Base-by-base conservation (phyloP, 495 filamentous ascomycete genomes). In the Hyaloscypha bicolor region DNA sequence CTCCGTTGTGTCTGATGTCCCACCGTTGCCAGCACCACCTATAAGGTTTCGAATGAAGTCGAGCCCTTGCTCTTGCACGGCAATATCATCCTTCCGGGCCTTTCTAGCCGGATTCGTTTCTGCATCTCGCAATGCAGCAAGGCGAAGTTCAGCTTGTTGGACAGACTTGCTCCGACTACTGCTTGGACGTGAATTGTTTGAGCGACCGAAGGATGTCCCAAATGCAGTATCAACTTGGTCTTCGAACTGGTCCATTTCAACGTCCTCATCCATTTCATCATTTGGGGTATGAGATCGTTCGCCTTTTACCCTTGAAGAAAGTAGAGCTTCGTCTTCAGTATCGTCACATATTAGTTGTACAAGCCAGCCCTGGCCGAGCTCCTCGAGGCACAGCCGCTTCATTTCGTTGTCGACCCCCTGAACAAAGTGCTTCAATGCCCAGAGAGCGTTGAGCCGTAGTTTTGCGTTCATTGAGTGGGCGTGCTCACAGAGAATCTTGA, bases 381-480 rank as follows among this genome's bases (percentile, higher is more conserved):
- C 89, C 55, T 94, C 87, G 30, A 97, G 79, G 56, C 91, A 88
- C 56, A 83, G 84, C 70, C 88, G 88, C 77, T 94, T 95, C 60
- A 90, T 80, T 19, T 89, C 85, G 57, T 87, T 87, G 29, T 84
- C 79, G 1, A 90, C 85, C 33, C 85, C 83, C 53, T 87, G 82
- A 8, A 95, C 89, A 33, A 97, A 78, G 77, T 97, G 92, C 72
- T 97, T 98, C 56, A 99, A 81, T 22, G 93, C 93, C 95, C 95
- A 98, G 11, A 99, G 76, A 9, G 93, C 91, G 68, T 93, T 91
- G 14, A 95, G 81, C 55, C 91, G 85, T 51, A 98, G 76, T 30
- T 86, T 86, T 6, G 87, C 81, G 72, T 92, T 89, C 63, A 83
- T 78, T 4, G 91, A 93, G 75, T 90, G 91, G 0, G 93, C 93